Base-by-base conservation (phyloP, 768 basidiomycete genomes). In the Dacryopinax spathularia region DNA sequence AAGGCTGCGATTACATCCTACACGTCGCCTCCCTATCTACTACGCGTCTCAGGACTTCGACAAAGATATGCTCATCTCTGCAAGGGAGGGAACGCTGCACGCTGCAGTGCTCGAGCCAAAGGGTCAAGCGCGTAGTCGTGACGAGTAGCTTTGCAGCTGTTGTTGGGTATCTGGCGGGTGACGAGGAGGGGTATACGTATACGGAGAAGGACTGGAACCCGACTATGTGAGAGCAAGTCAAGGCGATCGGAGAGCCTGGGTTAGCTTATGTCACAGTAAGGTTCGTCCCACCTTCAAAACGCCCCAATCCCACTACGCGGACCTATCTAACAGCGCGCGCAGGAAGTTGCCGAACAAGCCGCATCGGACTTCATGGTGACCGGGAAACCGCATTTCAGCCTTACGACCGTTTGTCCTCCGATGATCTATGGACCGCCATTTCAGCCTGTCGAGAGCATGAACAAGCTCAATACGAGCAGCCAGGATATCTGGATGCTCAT, bases 81-180 rank as follows among this genome's bases (percentile, higher is more conserved):
- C 71, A 0, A 63, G 67, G 33, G 36, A 64, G 25, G 70, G 70
- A 9, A 72, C 69, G 0, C 41, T 62, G 34, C 44, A 48, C 43
- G 60, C 70, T 39, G 60, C 72, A 16, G 43, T 62, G 36, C 61
- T 68, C 10, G 60, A 60, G 65, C 16, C 63, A 2, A 39, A 62
- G 36, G n/a, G 65, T 72, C 43, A 70, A 70, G 65, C 67, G 70
- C 43, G 64, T 72, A 44, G 70, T 72, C 6, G 35, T 72, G 35
- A 72, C 70, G 31, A 65, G 67, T 31, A 70, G 67, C 60, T 68
- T 69, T 63, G 69, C 61, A 9, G 62, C 70, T 20, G 48, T 72
- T 20, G n/a, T 68, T 6, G 65, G 68, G 20, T 20, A 33, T 6
- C 18, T 39, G 6, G 27, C 44, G 12, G 66, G 61, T 1, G 9